phyloP scores from a whole-genome alignment of 2,329 filamentous ascomycete species.

The Sporothrix brasiliensis region DNA sequence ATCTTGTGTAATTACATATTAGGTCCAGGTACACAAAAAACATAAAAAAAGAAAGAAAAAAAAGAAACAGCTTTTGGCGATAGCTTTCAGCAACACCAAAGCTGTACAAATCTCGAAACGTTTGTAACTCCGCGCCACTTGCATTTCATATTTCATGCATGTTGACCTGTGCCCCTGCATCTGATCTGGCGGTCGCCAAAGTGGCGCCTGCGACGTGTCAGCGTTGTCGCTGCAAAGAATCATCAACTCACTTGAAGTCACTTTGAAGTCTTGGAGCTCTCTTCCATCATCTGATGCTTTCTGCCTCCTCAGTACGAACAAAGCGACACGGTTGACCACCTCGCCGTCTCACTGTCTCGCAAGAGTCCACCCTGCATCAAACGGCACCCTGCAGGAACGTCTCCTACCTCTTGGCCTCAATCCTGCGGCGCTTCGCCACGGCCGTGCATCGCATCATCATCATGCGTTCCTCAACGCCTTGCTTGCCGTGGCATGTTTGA shows the following conservation, averaged over 20 bases:
- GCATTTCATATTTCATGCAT: background rate
- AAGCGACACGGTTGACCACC: background rate
- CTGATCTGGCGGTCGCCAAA: no score
- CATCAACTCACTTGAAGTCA: background rate
- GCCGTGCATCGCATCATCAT: slow-evolving; percentile 16
- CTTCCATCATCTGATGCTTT: background rate
- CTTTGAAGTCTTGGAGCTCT: background rate
- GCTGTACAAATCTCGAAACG: no score
- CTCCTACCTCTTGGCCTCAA: background rate
- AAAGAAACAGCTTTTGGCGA: background rate
- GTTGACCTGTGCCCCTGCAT: slow-evolving; percentile 11
- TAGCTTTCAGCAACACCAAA: background rate
- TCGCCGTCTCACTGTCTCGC: background rate
- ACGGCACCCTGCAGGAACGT: slow-evolving; percentile 2
- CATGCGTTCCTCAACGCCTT: background rate
- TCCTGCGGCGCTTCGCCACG: slow-evolving; percentile 15
- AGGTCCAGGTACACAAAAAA: background rate
- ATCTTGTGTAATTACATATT: background rate
- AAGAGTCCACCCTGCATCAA: background rate
- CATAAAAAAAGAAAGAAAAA: background rate
- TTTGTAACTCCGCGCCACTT: no score
- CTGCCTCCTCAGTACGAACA: background rate
- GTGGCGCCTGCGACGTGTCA: background rate
- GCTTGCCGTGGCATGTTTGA: background rate
- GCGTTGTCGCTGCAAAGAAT: background rate